Evolutionary conservation across 2,329 filamentous ascomycete species (phyloP).

Genomic region (Penicillium glabrum): DNA sequence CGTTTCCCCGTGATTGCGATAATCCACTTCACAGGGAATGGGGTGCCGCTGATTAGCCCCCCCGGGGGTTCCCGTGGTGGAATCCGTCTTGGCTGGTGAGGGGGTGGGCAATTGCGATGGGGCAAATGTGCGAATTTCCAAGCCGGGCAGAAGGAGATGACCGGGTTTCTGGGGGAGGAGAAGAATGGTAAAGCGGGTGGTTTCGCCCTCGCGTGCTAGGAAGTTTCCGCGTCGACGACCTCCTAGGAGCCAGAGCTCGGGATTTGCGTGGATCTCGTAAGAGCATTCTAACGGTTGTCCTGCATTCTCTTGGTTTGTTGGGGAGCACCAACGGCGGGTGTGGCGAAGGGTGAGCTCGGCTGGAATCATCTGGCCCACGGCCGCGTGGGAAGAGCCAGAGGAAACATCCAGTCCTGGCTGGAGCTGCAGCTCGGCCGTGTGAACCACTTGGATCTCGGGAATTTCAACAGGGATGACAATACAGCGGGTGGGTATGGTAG

Average conservation of each 20-base stretch:
- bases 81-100: slow-evolving; percentile 17
- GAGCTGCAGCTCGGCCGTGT: slow-evolving; percentile 60
- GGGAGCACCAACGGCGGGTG: slow-evolving; percentile 55
- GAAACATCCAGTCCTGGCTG: slow-evolving; percentile 23
- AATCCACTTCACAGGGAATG: slow-evolving; percentile 74
- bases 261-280: slow-evolving; percentile 74
- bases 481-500: slow-evolving; percentile 51
- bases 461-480: slow-evolving; percentile 91
- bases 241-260: slow-evolving; percentile 81
- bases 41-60: slow-evolving; percentile 29
- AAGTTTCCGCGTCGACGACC: slow-evolving; percentile 80
- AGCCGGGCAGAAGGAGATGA: slow-evolving; percentile 70
- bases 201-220: slow-evolving; percentile 48
- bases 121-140: slow-evolving; percentile 72
- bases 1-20: slow-evolving; percentile 73
- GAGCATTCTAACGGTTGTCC: slow-evolving; percentile 67
- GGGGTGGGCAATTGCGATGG: slow-evolving; percentile 29
- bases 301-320: slow-evolving; percentile 30
- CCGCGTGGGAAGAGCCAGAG: slow-evolving; percentile 34
- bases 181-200: slow-evolving; percentile 63
- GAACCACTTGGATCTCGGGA: slow-evolving; percentile 76
- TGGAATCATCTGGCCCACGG: slow-evolving; percentile 49
- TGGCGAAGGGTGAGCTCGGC: slow-evolving; percentile 52
- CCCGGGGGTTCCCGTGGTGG: slow-evolving; percentile 9
- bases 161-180: slow-evolving; percentile 80